Percentiles rank a stretch among this genome's conserved stretches.
phyloP scores from a whole-genome alignment of 2,329 filamentous ascomycete genomes.

The Juglanconis sp. region DNA sequence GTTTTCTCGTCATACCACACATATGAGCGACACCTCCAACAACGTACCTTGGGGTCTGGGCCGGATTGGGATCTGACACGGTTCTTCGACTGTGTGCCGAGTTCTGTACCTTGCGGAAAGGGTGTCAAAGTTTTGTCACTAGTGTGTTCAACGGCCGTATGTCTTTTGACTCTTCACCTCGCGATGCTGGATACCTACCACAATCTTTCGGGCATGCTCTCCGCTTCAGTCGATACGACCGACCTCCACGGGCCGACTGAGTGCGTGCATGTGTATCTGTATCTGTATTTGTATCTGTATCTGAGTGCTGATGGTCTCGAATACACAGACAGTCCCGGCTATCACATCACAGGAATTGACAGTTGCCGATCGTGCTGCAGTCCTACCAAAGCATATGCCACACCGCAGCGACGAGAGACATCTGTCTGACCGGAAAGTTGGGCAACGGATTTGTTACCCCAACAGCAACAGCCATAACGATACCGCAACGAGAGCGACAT shows the following conservation, averaged over 20 bases:
- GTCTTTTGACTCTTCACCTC: neutral
- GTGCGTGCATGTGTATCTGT: neutral
- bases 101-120: neutral
- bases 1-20: constrained; percentile 9
- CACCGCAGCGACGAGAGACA: neutral
- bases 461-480: neutral
- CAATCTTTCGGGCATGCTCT: neutral
- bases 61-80: neutral
- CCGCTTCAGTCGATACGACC: neutral
- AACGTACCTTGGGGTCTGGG: neutral
- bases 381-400: neutral
- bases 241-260: neutral
- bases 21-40: constrained; percentile 2
- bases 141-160: constrained; percentile 2
- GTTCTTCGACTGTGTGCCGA: neutral
- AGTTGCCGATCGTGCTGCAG: constrained; percentile 3
- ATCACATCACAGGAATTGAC: neutral
- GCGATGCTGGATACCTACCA: neutral
- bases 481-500: neutral
- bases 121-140: neutral
- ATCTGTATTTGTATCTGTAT: neutral
- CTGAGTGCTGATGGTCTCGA: neutral
- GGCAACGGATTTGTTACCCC: neutral
- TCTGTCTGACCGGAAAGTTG: constrained; percentile 5
- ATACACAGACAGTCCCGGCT: neutral